phyloP scores from a whole-genome alignment of 2,329 filamentous ascomycete species.

The Cryphonectria naterciae region DNA sequence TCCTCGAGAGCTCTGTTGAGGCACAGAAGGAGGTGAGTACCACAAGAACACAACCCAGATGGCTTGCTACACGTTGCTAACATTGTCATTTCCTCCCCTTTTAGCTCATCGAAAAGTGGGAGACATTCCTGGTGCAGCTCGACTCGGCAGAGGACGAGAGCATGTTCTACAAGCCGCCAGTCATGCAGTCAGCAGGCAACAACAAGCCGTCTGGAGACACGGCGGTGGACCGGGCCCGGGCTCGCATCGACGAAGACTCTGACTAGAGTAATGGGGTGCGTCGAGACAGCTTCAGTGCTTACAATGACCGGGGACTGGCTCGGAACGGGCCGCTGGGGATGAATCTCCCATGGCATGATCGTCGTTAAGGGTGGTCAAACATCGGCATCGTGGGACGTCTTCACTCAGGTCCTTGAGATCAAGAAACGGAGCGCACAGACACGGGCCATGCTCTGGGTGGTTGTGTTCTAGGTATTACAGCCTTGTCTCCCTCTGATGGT shows the following conservation, averaged over 20 bases:
- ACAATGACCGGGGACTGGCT: constrained; percentile 25
- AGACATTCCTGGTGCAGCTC: constrained; percentile 95
- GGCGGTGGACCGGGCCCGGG: constrained; percentile 63
- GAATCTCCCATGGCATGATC: constrained; percentile 37
- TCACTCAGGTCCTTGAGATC: neutral
- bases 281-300: constrained; percentile 35
- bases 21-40: constrained; percentile 91
- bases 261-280: constrained; percentile 47
- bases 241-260: constrained; percentile 63
- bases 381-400: neutral
- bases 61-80: neutral
- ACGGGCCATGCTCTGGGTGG: neutral
- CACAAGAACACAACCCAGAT: constrained; percentile 1
- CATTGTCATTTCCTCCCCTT: constrained; percentile 30
- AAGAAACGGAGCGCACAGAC: neutral
- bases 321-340: constrained; percentile 26
- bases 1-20: constrained; percentile 94
- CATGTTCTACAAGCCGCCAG: constrained; percentile 66
- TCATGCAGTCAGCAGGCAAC: constrained; percentile 49
- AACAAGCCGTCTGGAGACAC: constrained; percentile 59
- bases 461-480: constrained; percentile 15
- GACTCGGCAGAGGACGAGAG: constrained; percentile 88
- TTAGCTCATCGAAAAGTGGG: constrained; percentile 85
- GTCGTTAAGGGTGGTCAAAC: constrained; percentile 4
- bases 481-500: constrained; percentile 18